A percentile compares a stretch with the other conserved stretches of the same genome.
These are phyloP conservation scores for Eudorina sp. DNA, from an alignment of 139 green algal species.

Conservation along the genomic window DNA sequence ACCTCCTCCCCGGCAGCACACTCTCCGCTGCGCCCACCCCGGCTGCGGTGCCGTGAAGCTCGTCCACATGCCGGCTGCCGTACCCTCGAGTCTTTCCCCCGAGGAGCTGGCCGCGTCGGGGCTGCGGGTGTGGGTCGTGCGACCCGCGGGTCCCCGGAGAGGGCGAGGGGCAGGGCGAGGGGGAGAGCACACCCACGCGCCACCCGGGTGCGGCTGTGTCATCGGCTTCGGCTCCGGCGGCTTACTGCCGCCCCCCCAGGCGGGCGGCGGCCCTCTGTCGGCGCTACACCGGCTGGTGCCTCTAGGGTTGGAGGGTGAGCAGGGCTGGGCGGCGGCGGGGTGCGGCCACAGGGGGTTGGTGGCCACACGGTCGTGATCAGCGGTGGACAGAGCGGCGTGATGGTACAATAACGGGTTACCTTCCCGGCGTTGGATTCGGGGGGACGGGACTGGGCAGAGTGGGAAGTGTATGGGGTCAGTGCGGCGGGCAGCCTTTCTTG, in stretches of 20 bases:
- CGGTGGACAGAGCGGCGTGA: too few relatives aligned
- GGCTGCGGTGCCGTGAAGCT: background rate
- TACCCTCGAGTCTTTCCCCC: background rate
- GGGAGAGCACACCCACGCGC: slow-evolving; percentile 15
- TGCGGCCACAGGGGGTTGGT: too few relatives aligned
- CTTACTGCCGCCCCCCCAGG: background rate
- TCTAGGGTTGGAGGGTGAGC: background rate
- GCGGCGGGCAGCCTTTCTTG: too few relatives aligned
- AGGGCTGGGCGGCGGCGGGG: too few relatives aligned
- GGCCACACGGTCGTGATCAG: too few relatives aligned
- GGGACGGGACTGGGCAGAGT: too few relatives aligned
- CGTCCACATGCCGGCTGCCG: background rate
- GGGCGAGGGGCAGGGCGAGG: too few relatives aligned
- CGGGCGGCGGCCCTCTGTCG: background rate
- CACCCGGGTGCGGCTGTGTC: background rate
- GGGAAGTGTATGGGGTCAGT: too few relatives aligned
- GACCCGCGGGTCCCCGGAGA: background rate
- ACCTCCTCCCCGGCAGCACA: background rate
- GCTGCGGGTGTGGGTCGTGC: slow-evolving; percentile 26
- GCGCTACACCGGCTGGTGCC: slow-evolving; percentile 28
- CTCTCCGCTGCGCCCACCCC: slow-evolving; percentile 13
- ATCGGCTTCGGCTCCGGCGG: background rate
- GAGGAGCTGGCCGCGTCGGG: slow-evolving; percentile 8
- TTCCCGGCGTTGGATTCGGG: too few relatives aligned
- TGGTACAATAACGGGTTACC: too few relatives aligned